phyloP scores from a whole-genome alignment of 148 eudicot genomes.

The Rhododendron ovatum region DNA sequence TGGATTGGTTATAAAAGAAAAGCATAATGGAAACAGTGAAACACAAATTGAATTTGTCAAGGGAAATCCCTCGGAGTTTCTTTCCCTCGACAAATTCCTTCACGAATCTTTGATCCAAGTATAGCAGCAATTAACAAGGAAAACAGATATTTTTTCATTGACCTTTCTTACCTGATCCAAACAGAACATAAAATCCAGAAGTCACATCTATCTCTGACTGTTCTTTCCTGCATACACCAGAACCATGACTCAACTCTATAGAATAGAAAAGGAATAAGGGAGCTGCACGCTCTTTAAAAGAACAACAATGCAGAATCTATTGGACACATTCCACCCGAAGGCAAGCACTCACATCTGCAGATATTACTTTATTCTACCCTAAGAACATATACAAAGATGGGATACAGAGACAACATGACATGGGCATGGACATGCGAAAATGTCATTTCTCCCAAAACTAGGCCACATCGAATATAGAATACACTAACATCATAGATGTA shows the following conservation, averaged over 20 bases:
- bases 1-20: neutral
- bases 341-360: neutral
- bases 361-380: neutral
- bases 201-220: constrained; percentile 89
- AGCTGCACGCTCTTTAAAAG: neutral
- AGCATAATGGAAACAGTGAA: neutral
- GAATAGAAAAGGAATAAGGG: neutral
- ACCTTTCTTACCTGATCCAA: constrained; percentile 72
- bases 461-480: neutral
- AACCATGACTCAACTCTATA: constrained; percentile 1
- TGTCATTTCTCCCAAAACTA: neutral
- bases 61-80: neutral
- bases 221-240: constrained; percentile 63
- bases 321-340: neutral
- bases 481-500: neutral
- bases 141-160: neutral
- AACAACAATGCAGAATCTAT: neutral
- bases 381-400: neutral
- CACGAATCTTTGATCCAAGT: neutral
- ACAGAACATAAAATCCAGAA: constrained; percentile 84
- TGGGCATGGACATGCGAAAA: neutral
- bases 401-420: neutral
- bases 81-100: neutral
- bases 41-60: neutral
- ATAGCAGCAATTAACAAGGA: neutral